Evolutionary conservation across 2,329 filamentous ascomycete genomes (phyloP).

Genomic region (Colletotrichum coccodes): DNA sequence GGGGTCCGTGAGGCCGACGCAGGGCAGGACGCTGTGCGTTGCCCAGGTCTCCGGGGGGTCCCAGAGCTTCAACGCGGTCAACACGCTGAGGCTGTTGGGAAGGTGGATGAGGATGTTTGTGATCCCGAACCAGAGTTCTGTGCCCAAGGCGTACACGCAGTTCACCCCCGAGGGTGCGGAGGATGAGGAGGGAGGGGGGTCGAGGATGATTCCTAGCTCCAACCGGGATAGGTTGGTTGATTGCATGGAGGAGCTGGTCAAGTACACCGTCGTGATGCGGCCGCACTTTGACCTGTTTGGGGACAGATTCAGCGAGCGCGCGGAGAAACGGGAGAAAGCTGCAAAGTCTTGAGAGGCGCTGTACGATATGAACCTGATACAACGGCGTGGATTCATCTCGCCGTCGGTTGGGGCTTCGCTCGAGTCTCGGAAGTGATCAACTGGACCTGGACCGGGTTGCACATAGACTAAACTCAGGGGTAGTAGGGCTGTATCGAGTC

Average conservation of each 20-base stretch:
- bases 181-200: conserved; percentile 40
- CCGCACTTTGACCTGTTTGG: conserved; percentile 69
- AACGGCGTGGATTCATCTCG: background rate
- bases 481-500: background rate
- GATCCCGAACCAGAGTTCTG: conserved; percentile 73
- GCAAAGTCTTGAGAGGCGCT: background rate
- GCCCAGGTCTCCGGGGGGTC: conserved; percentile 72
- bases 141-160: conserved; percentile 72
- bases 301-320: conserved; percentile 71
- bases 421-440: background rate
- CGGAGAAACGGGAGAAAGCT: conserved; percentile 42
- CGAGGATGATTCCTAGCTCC: conserved; percentile 62
- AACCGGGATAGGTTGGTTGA: conserved; percentile 71
- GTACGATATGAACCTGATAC: background rate
- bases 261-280: conserved; percentile 73
- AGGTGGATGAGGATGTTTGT: conserved; percentile 78
- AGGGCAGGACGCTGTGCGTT: conserved; percentile 71
- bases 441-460: no score
- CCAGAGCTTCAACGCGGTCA: conserved; percentile 75
- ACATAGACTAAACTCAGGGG: no score
- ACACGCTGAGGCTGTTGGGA: conserved; percentile 71
- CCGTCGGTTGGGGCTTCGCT: background rate
- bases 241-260: conserved; percentile 78
- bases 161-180: conserved; percentile 59
- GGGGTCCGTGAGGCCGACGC: conserved; percentile 71